Conservation (phyloP, 495 filamentous ascomycete genomes). For the Penicillium atrosanguineum region DNA sequence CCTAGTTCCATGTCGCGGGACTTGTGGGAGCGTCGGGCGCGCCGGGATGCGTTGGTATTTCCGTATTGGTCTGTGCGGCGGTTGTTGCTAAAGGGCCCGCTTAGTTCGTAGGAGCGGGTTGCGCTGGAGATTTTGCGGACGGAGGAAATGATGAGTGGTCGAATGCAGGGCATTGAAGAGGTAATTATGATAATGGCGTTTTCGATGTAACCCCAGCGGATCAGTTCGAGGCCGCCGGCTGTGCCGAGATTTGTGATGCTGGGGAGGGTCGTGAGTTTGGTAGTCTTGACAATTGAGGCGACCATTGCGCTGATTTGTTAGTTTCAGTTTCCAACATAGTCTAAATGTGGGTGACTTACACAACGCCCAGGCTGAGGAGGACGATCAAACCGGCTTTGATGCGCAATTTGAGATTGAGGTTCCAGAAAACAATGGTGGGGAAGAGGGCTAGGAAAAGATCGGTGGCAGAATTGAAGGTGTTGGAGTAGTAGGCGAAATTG, state of each 20-base stretch:
- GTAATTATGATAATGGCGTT: slow-evolving; percentile 37
- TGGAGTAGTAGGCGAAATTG: slow-evolving; percentile 34
- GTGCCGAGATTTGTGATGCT: slow-evolving; percentile 32
- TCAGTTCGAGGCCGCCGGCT: slow-evolving; percentile 26
- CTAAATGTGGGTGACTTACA: slow-evolving; percentile 24
- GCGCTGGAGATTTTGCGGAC: slow-evolving; percentile 38
- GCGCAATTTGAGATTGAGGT: slow-evolving; percentile 36
- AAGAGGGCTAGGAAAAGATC: slow-evolving; percentile 44
- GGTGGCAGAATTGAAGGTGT: slow-evolving; percentile 39
- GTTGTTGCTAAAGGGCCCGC: slow-evolving; percentile 18
- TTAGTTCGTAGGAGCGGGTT: slow-evolving; percentile 35
- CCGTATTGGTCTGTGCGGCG: slow-evolving; percentile 13
- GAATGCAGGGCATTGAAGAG: slow-evolving; percentile 35
- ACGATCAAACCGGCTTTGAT: slow-evolving; percentile 40
- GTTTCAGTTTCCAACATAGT: neutral
- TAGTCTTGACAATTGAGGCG: slow-evolving; percentile 45
- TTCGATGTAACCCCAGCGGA: slow-evolving; percentile 36
- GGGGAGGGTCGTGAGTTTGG: slow-evolving; percentile 34
- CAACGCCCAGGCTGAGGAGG: slow-evolving; percentile 39
- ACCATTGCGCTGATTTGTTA: slow-evolving; percentile 30
- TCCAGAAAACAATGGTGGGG: slow-evolving; percentile 44
- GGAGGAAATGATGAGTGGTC: slow-evolving; percentile 35
- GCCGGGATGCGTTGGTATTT: slow-evolving; percentile 11
- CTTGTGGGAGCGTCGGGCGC: slow-evolving; percentile 10
- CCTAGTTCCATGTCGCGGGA: slow-evolving; percentile 22